Conservation (phyloP, 352 stramenopile genomes). For the Plasmopara halstedii region DNA sequence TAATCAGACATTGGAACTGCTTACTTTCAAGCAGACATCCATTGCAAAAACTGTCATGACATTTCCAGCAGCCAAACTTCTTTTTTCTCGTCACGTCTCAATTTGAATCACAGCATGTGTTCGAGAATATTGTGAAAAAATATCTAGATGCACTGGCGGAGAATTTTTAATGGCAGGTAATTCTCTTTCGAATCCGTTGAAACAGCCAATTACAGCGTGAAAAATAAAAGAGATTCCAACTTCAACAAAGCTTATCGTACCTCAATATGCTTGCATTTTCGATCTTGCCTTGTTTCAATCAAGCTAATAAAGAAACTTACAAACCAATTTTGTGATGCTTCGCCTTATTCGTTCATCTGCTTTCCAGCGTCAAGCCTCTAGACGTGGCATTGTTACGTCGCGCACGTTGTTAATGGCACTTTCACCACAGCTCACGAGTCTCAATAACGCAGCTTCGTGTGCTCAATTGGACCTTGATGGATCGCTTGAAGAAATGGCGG, state of each 20-base stretch:
- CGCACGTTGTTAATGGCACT: constrained; percentile 5
- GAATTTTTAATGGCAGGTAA: no score
- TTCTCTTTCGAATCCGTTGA: not conserved
- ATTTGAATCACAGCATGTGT: no score
- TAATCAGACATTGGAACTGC: no score
- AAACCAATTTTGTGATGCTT: constrained; percentile 12
- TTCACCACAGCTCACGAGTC: constrained; percentile 15
- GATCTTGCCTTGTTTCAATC: not conserved
- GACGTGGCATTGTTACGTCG: constrained; percentile 7
- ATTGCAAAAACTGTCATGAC: no score
- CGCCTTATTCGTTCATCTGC: constrained; percentile 8
- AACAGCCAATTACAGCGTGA: constrained; percentile 1
- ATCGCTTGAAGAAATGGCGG: constrained; percentile 42
- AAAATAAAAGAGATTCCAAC: constrained; percentile 4
- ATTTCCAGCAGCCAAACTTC: no score
- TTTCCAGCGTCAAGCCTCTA: constrained; percentile 6
- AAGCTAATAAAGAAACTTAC: no score
- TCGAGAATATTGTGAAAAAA: no score
- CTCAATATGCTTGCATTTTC: constrained; percentile 4
- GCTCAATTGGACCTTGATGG: constrained; percentile 25
- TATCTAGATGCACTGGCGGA: no score
- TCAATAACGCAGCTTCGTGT: constrained; percentile 19
- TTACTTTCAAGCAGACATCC: no score
- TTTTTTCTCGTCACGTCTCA: no score
- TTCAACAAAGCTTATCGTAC: constrained; percentile 13